Evolutionary conservation across 768 basidiomycete genomes (phyloP).

Genomic region (Cystobasidium ongulense): DNA sequence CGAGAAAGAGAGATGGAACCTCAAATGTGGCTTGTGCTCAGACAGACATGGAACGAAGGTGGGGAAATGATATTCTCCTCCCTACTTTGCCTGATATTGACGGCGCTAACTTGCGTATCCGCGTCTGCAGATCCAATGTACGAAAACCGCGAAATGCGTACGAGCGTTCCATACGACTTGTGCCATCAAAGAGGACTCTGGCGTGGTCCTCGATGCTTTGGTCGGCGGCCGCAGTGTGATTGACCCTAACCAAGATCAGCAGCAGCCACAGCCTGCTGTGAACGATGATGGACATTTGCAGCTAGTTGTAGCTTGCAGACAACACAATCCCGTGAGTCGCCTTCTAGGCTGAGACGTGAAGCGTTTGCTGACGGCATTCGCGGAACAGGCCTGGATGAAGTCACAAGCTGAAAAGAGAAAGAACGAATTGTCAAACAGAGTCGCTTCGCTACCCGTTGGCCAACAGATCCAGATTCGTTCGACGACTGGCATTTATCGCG

Average conservation of each 20-base stretch:
- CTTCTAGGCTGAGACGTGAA: not conserved
- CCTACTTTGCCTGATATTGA: not conserved
- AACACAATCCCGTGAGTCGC: slow-evolving; percentile 75
- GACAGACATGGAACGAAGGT: slow-evolving; percentile 47
- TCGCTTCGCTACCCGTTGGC: slow-evolving; percentile 62
- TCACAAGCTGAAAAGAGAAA: slow-evolving; percentile 67
- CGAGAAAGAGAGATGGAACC: slow-evolving; percentile 81
- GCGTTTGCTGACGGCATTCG: not conserved
- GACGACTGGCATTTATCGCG: slow-evolving; percentile 76
- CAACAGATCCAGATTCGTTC: slow-evolving; percentile 75
- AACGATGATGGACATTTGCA: slow-evolving; percentile 44
- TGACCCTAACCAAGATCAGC: slow-evolving; percentile 58
- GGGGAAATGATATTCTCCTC: not conserved
- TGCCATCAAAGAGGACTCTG: slow-evolving; percentile 56
- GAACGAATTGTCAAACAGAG: slow-evolving; percentile 61
- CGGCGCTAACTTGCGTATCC: slow-evolving; percentile 37
- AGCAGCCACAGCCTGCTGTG: slow-evolving; percentile 69
- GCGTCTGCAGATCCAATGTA: slow-evolving; percentile 50
- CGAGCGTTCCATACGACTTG: slow-evolving; percentile 57
- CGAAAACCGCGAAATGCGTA: slow-evolving; percentile 60
- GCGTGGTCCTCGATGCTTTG: slow-evolving; percentile 40
- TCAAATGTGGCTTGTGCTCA: slow-evolving; percentile 85
- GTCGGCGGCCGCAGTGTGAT: slow-evolving; percentile 45
- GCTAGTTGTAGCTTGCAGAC: slow-evolving; percentile 66
- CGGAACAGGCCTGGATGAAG: slow-evolving; percentile 59